These are phyloP conservation scores for Pistacia integerrima DNA, from an alignment of 345 rosid species.

Conservation along the genomic window DNA sequence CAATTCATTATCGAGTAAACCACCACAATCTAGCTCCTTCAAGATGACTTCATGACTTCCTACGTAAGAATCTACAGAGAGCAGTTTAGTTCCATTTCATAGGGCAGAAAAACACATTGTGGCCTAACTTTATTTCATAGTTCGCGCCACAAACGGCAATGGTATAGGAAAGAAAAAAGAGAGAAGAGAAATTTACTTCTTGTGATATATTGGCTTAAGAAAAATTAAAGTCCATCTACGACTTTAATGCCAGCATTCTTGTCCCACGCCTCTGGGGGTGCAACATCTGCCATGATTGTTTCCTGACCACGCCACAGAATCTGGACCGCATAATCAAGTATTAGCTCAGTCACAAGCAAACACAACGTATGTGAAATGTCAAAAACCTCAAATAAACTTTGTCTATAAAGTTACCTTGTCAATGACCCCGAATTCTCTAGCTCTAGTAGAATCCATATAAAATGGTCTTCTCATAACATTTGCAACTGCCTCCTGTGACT, in stretches of 20 bases:
- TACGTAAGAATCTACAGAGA: background rate
- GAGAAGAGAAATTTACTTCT: slow-evolving; percentile 27
- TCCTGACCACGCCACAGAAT: slow-evolving; percentile 82
- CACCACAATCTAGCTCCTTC: background rate
- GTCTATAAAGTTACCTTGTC: slow-evolving; percentile 55
- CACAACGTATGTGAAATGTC: background rate
- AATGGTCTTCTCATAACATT: slow-evolving; percentile 64
- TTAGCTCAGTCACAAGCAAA: background rate
- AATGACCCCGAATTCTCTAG: slow-evolving; percentile 85
- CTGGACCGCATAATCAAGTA: slow-evolving; percentile 36
- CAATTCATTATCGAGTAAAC: background rate
- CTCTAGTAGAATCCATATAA: slow-evolving; percentile 73
- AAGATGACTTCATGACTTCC: slow-evolving; percentile 2
- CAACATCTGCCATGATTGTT: slow-evolving; percentile 60
- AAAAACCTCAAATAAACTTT: background rate
- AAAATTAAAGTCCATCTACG: slow-evolving; percentile 36
- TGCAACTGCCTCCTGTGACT: slow-evolving; percentile 74
- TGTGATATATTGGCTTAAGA: slow-evolving; percentile 2
- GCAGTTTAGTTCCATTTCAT: too few species aligned
- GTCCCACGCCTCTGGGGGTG: slow-evolving; percentile 78
- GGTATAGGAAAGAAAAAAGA: too few species aligned
- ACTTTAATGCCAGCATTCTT: slow-evolving; percentile 58
- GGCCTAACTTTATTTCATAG: too few species aligned
- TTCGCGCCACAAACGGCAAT: background rate
- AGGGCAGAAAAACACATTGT: too few species aligned